phyloP scores from a whole-genome alignment of 495 filamentous ascomycete species.

The Symbiotaphrina buchneri region DNA sequence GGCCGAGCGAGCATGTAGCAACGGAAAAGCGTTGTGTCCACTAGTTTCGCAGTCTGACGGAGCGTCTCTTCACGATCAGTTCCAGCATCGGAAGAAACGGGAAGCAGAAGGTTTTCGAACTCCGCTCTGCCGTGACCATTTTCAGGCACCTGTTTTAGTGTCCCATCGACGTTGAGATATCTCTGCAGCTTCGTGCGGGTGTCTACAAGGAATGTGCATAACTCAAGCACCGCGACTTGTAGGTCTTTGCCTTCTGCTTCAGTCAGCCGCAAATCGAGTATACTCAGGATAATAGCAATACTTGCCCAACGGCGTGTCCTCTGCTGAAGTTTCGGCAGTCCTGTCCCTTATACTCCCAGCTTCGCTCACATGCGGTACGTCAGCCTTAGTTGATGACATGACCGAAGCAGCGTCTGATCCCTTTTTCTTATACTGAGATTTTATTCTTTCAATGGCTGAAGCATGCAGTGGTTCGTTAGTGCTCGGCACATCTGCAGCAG shows the following conservation, averaged over 20 bases:
- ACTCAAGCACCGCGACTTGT: slow-evolving; percentile 50
- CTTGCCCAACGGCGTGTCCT: slow-evolving; percentile 24
- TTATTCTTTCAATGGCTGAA: neutral
- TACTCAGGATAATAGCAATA: neutral
- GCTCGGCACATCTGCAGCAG: too few relatives aligned
- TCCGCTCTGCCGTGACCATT: too few relatives aligned
- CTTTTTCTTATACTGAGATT: slow-evolving; percentile 20
- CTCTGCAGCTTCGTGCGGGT: slow-evolving; percentile 61
- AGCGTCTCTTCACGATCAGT: slow-evolving; percentile 46
- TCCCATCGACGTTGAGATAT: slow-evolving; percentile 54
- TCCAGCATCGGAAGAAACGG: too few relatives aligned
- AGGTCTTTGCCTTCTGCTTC: slow-evolving; percentile 52
- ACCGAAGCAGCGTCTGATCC: slow-evolving; percentile 44
- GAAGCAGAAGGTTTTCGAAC: too few relatives aligned
- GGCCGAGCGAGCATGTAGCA: slow-evolving; percentile 82
- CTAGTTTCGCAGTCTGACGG: slow-evolving; percentile 48
- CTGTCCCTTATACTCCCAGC: slow-evolving; percentile 22
- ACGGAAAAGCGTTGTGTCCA: slow-evolving; percentile 87
- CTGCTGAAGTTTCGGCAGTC: slow-evolving; percentile 6
- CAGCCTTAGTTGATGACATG: slow-evolving; percentile 26
- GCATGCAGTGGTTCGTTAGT: too few relatives aligned
- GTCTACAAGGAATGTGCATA: slow-evolving; percentile 69
- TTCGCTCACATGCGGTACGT: slow-evolving; percentile 23
- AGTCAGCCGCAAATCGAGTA: slow-evolving; percentile 1
- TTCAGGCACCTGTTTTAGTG: slow-evolving; percentile 34